These are phyloP conservation scores for Stachybotrys echinatus DNA, from an alignment of 2,329 filamentous ascomycete genomes.

Conservation along the genomic window DNA sequence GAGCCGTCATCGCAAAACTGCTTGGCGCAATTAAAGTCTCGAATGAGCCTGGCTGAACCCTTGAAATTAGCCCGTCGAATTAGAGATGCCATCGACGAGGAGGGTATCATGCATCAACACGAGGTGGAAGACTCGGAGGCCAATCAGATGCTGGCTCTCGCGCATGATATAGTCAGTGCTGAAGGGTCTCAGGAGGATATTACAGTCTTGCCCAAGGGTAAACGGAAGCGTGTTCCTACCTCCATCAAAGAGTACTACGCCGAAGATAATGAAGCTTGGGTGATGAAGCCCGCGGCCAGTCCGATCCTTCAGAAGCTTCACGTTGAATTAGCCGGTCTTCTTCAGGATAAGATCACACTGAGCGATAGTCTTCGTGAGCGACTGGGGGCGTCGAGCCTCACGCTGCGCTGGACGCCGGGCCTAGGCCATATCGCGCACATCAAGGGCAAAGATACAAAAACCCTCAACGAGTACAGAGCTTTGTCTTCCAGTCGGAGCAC, in stretches of 20 bases:
- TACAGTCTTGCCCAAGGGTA: slow-evolving; percentile 49
- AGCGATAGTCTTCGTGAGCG: slow-evolving; percentile 55
- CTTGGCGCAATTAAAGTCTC: slow-evolving; percentile 40
- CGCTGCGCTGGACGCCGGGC: slow-evolving; percentile 79
- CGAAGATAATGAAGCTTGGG: slow-evolving; percentile 56
- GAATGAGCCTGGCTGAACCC: slow-evolving; percentile 64
- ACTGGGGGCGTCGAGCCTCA: slow-evolving; percentile 60
- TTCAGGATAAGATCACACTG: slow-evolving; percentile 55
- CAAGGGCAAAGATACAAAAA: slow-evolving; percentile 67
- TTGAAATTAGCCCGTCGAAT: slow-evolving; percentile 66
- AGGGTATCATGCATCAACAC: slow-evolving; percentile 78
- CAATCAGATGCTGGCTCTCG: slow-evolving; percentile 65
- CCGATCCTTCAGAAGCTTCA: slow-evolving; percentile 62
- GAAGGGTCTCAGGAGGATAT: slow-evolving; percentile 58
- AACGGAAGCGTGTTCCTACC: slow-evolving; percentile 33
- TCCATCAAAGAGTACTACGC: slow-evolving; percentile 54
- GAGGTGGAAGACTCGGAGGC: slow-evolving; percentile 68
- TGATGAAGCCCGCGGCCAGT: slow-evolving; percentile 67
- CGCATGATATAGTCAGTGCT: slow-evolving; percentile 62
- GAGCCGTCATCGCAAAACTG: slow-evolving; percentile 20
- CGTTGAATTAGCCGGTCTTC: slow-evolving; percentile 54
- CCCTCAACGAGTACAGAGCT: slow-evolving; percentile 24
- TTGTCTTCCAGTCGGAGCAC: slow-evolving; percentile 81
- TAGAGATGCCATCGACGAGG: slow-evolving; percentile 79
- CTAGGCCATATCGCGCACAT: slow-evolving; percentile 89